Evolutionary conservation across 345 rosid species (phyloP), one percentile per base, ranked within the genome.

Genomic region (Sisymbrium altissimum): DNA sequence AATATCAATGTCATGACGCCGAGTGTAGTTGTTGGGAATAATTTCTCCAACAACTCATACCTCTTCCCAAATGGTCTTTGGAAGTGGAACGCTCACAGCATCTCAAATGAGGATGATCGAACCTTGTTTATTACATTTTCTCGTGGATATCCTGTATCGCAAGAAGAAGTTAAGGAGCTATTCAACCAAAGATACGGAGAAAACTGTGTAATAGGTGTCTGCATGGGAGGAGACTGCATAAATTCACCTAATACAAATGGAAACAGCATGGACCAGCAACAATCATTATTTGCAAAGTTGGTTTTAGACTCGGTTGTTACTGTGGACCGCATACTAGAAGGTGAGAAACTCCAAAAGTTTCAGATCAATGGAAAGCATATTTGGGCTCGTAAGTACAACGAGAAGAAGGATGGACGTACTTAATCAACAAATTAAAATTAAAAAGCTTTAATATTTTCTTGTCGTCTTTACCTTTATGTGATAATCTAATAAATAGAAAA

Each of bases 101-200:
- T 23, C 5, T 70, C 72, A 0, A 68, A 75, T 2, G 81, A 74
- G 3, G 75, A 77, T 23, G 25, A 23, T 23, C 1, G 25, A 23
- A 23, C 25, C 3, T 1, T 85, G 84, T 83, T 85, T n/a, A 9
- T 85, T 7, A 85, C 88, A 0, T 85, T 85, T 52, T 85, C 88
- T 6, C 69, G 84, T 40, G 88, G 84, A 0, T 85, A 77, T 72
- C 83, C 86, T 0, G 84, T 85, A n/a, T 38, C 86, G 0, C 64
- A 50, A 53, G 80, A 21, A 0, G 86, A 85, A 32, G 84, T 83
- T 25, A 61, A 19, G 1, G 17, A 39, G 1, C 70, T 83, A 2
- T 85, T 85, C 27, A 71, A 75, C 0, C 7, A 11, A 0, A 52
- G 3, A 0, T 76, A 46, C 57, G 84, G 86, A 4, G 81, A 76